Conservation (phyloP, 192 early-diverging fungal species). For the Umbelopsis vinacea region DNA sequence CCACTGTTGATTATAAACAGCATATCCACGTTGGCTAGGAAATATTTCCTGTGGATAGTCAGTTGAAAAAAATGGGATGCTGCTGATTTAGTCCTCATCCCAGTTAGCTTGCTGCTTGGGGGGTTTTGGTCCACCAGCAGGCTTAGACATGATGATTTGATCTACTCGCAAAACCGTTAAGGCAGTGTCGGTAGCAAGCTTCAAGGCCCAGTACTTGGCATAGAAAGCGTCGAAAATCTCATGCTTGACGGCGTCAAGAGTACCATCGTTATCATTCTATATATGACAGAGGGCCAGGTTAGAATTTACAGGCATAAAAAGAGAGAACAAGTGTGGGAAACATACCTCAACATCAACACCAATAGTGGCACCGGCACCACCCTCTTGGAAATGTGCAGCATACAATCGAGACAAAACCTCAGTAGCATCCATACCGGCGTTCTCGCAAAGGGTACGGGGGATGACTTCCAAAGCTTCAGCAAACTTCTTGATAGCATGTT, state of each 20-base stretch:
- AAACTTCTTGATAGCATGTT: slow-evolving; percentile 96
- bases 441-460: slow-evolving; percentile 92
- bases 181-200: slow-evolving; percentile 90
- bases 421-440: slow-evolving; percentile 93
- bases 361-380: slow-evolving; percentile 49
- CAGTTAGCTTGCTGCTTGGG: slow-evolving; percentile 87
- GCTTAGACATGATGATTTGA: slow-evolving; percentile 99
- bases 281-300: background rate
- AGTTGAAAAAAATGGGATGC: background rate
- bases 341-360: slow-evolving; percentile 86
- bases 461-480: slow-evolving; percentile 94
- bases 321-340: background rate
- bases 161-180: slow-evolving; percentile 95
- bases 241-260: slow-evolving; percentile 75
- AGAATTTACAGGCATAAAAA: background rate
- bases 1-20: background rate
- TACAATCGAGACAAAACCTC: slow-evolving; percentile 91
- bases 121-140: slow-evolving; percentile 92
- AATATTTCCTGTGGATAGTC: background rate
- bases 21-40: background rate
- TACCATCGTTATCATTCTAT: slow-evolving; percentile 59
- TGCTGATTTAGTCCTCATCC: slow-evolving; percentile 75
- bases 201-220: slow-evolving; percentile 88
- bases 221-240: slow-evolving; percentile 82
- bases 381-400: slow-evolving; percentile 81